These are phyloP conservation scores for Westerdykella aurantiaca DNA, from an alignment of 2,329 filamentous ascomycete genomes.

Conservation along the genomic window DNA sequence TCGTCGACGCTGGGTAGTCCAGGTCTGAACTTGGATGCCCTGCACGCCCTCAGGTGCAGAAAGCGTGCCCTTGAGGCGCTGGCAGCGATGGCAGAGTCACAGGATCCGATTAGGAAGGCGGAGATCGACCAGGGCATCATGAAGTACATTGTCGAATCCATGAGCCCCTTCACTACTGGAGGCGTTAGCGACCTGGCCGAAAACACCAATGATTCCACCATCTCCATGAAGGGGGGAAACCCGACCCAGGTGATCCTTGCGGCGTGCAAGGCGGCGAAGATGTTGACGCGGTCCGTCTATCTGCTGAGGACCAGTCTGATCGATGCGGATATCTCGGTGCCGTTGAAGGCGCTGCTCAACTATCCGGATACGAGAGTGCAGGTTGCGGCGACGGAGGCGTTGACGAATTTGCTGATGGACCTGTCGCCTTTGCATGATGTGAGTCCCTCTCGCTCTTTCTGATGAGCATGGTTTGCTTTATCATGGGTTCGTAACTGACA, in stretches of 20 bases:
- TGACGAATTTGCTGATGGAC: slow-evolving; percentile 80
- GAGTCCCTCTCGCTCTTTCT: slow-evolving; percentile 33
- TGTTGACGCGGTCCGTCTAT: slow-evolving; percentile 77
- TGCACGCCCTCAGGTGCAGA: slow-evolving; percentile 69
- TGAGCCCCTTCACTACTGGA: slow-evolving; percentile 55
- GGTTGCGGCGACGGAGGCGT: slow-evolving; percentile 75
- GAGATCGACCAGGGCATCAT: slow-evolving; percentile 79
- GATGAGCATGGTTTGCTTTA: neutral
- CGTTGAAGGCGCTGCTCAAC: slow-evolving; percentile 68
- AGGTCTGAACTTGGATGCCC: slow-evolving; percentile 45
- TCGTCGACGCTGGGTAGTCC: slow-evolving; percentile 31
- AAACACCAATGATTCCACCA: slow-evolving; percentile 26
- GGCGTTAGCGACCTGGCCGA: slow-evolving; percentile 10
- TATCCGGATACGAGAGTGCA: slow-evolving; percentile 73
- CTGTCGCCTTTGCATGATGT: slow-evolving; percentile 89
- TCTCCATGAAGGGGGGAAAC: slow-evolving; percentile 61
- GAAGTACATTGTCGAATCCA: slow-evolving; percentile 75
- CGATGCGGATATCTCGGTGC: slow-evolving; percentile 74
- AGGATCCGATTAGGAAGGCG: slow-evolving; percentile 76
- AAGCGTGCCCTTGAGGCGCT: slow-evolving; percentile 72
- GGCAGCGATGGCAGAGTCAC: slow-evolving; percentile 72
- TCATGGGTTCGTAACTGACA: slow-evolving; percentile 6
- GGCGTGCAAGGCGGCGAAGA: slow-evolving; percentile 74
- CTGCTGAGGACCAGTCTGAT: slow-evolving; percentile 80
- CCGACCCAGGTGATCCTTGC: slow-evolving; percentile 73